Conservation (phyloP, 176 grass and related monocot species). For the Lolium rigidum region DNA sequence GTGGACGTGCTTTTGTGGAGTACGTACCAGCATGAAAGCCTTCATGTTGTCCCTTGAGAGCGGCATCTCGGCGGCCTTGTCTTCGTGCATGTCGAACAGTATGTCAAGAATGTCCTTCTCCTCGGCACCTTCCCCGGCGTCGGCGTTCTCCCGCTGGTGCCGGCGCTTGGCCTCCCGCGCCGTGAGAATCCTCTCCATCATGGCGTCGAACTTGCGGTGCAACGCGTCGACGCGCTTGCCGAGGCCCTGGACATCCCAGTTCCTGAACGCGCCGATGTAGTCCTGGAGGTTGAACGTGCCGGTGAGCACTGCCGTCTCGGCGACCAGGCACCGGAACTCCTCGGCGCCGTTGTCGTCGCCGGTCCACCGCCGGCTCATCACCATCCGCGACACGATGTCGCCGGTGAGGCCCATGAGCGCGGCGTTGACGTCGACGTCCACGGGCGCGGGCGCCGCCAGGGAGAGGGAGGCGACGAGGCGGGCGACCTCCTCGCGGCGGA, state of each 20-base stretch:
- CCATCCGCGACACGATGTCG: slow-evolving; percentile 65
- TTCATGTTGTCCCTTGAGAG: slow-evolving; percentile 67
- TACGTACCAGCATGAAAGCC: slow-evolving; percentile 56
- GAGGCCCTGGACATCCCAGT: slow-evolving; percentile 75
- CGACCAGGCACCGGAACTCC: slow-evolving; percentile 53
- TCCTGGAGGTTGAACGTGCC: slow-evolving; percentile 72
- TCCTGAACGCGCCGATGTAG: slow-evolving; percentile 56
- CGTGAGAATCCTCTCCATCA: slow-evolving; percentile 61
- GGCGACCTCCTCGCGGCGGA: slow-evolving; percentile 61
- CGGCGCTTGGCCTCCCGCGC: slow-evolving; percentile 38
- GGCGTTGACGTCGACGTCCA: slow-evolving; percentile 44
- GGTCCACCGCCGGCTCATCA: slow-evolving; percentile 53
- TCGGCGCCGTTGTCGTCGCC: slow-evolving; percentile 48
- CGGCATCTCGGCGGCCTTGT: slow-evolving; percentile 49
- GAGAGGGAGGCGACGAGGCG: slow-evolving; percentile 42
- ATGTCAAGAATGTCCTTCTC: slow-evolving; percentile 55
- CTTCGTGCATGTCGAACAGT: slow-evolving; percentile 64
- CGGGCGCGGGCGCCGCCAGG: background rate
- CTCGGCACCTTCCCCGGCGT: background rate
- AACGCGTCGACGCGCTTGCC: slow-evolving; percentile 49
- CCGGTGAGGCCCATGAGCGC: slow-evolving; percentile 63
- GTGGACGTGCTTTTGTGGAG: too few relatives aligned
- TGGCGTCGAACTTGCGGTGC: slow-evolving; percentile 63
- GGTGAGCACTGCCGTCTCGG: slow-evolving; percentile 55
- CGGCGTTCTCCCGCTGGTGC: background rate